These are phyloP conservation scores for Chondrus crispus DNA, from an alignment of 23 red algal species.

Conservation along the genomic window DNA sequence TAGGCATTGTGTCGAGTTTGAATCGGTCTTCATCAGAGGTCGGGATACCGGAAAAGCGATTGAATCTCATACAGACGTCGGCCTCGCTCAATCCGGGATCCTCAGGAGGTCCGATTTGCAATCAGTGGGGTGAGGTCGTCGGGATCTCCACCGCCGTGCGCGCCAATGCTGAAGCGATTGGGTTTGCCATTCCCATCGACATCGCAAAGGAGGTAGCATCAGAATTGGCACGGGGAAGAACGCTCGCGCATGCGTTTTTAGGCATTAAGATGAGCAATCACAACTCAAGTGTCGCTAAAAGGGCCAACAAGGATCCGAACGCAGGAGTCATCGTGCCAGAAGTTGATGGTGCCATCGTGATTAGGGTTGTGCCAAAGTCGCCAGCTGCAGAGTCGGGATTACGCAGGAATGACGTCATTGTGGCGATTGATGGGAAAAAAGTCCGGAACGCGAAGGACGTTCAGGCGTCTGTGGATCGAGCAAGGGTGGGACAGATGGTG, in stretches of 20 bases:
- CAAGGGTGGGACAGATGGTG: constrained; percentile 84
- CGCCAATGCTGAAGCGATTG: constrained; percentile 97
- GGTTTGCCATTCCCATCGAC: constrained; percentile 99
- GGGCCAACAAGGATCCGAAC: constrained; percentile 97
- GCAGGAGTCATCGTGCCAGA: constrained; percentile 88
- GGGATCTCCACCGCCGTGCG: constrained; percentile 94
- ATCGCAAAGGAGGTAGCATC: constrained; percentile 78
- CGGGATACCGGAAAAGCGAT: constrained; percentile 96
- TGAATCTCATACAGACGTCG: constrained; percentile 98
- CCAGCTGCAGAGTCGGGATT: constrained; percentile 91
- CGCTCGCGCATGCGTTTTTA: constrained; percentile 90
- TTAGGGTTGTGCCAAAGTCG: constrained; percentile 88
- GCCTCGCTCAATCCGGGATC: constrained; percentile 94
- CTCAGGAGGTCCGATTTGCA: constrained; percentile 89
- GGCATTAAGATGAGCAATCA: constrained; percentile 90
- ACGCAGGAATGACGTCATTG: constrained; percentile 94
- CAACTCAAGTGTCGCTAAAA: constrained; percentile 78
- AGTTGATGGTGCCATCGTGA: constrained; percentile 87
- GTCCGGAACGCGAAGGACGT: constrained; percentile 83
- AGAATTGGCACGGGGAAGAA: constrained; percentile 80
- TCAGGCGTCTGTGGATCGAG: constrained; percentile 73
- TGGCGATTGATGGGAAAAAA: constrained; percentile 77
- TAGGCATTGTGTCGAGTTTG: constrained; percentile 90
- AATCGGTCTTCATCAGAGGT: constrained; percentile 94
- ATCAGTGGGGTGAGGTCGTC: constrained; percentile 98